These are phyloP conservation scores for Flammula alnicola DNA, from an alignment of 1,284 basidiomycete species.

Conservation along the genomic window DNA sequence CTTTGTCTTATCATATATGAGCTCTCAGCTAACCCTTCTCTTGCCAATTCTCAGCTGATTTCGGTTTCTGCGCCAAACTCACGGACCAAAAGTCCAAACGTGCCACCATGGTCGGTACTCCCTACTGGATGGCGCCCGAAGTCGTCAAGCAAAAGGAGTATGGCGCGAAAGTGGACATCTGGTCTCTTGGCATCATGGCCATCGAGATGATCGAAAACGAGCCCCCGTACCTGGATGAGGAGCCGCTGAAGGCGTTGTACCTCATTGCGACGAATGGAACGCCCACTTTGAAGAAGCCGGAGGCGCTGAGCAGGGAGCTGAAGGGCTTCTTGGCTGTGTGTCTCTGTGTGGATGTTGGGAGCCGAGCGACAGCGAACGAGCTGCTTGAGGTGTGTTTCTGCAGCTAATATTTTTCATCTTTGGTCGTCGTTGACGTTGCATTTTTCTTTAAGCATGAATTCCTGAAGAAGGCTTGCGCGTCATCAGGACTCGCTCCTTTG, in stretches of 20 bases:
- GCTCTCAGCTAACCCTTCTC: neutral
- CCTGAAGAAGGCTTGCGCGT: slow-evolving; percentile 83
- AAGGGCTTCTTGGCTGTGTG: slow-evolving; percentile 97
- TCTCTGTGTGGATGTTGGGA: slow-evolving; percentile 95
- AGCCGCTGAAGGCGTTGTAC: slow-evolving; percentile 96
- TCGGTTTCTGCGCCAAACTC: slow-evolving; percentile 97
- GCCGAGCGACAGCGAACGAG: slow-evolving; percentile 92
- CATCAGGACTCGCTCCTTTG: slow-evolving; percentile 83
- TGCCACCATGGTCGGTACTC: slow-evolving; percentile 98
- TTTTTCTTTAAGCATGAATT: slow-evolving; percentile 78
- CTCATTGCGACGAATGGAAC: slow-evolving; percentile 98
- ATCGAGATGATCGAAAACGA: slow-evolving; percentile 99
- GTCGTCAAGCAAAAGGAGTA: slow-evolving; percentile 99
- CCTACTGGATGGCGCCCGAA: slow-evolving; percentile 99
- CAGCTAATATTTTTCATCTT: slow-evolving; percentile 6
- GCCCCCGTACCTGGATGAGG: slow-evolving; percentile 97
- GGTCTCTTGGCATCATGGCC: slow-evolving; percentile 99
- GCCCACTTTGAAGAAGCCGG: slow-evolving; percentile 96
- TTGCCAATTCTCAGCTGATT: slow-evolving; percentile 77
- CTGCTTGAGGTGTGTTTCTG: slow-evolving; percentile 75
- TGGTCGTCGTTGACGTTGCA: slow-evolving; percentile 17
- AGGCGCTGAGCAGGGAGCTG: slow-evolving; percentile 88
- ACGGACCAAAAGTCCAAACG: slow-evolving; percentile 98
- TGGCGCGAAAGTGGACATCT: slow-evolving; percentile 98
- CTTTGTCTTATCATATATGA: neutral